Percentiles rank a stretch among this genome's conserved stretches.
phyloP scores from a whole-genome alignment of 1,139 yeast genomes.

The Nakaseomyces delphensis region DNA sequence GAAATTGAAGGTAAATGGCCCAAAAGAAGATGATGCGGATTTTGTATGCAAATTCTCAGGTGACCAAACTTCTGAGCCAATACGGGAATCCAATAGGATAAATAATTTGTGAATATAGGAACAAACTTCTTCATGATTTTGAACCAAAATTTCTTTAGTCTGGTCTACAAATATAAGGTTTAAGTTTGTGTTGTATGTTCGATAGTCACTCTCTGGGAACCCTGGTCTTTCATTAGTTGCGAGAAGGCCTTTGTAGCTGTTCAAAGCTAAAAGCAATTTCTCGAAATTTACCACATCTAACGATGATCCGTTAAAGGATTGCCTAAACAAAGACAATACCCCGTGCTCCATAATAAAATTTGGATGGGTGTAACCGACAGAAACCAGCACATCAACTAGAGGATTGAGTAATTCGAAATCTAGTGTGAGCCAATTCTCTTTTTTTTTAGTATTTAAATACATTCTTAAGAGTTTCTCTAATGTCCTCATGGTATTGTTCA shows the following conservation, averaged over 20 bases:
- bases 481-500: conserved; percentile 74
- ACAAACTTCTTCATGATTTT: conserved; percentile 69
- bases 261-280: conserved; percentile 57
- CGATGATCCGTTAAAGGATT: conserved; percentile 45
- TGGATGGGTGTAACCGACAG: conserved; percentile 70
- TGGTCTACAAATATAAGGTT: conserved; percentile 28
- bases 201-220: conserved; percentile 62
- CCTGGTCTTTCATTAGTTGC: conserved; percentile 60
- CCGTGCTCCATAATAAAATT: conserved; percentile 74
- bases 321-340: conserved; percentile 48
- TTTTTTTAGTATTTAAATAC: conserved; percentile 49
- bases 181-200: conserved; percentile 31
- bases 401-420: conserved; percentile 58
- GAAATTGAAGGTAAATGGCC: conserved; percentile 44
- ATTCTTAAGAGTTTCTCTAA: conserved; percentile 49
- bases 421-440: conserved; percentile 62
- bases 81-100: conserved; percentile 49
- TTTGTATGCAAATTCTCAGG: conserved; percentile 29
- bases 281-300: conserved; percentile 64
- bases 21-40: conserved; percentile 32
- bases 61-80: conserved; percentile 41
- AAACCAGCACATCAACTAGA: conserved; percentile 60
- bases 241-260: conserved; percentile 61
- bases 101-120: conserved; percentile 52
- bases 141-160: conserved; percentile 34